Evolutionary conservation across 441 rosid genomes (phyloP).

Genomic region (Adansonia rubrostipa): DNA sequence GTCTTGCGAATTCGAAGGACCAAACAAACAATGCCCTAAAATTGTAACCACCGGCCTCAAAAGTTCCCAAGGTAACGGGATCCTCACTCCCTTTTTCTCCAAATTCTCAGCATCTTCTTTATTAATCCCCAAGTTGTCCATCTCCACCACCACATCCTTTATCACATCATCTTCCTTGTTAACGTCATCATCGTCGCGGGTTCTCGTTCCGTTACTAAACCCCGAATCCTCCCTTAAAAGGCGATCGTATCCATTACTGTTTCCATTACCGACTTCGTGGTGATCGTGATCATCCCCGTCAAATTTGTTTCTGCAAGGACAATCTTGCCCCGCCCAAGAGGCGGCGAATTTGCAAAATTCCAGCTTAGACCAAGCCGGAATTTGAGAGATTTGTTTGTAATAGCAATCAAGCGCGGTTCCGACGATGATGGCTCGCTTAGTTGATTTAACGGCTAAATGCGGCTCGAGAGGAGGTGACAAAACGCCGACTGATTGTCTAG

Average conservation of each 20-base stretch:
- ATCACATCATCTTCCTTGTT: conserved; percentile 31
- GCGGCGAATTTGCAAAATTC: conserved; percentile 66
- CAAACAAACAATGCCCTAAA: conserved; percentile 80
- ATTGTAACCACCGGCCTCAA: conserved; percentile 75
- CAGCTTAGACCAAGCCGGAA: conserved; percentile 84
- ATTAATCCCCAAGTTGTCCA: conserved; percentile 44
- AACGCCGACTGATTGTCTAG: conserved; percentile 56
- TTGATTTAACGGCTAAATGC: conserved; percentile 84
- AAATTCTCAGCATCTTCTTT: conserved; percentile 32
- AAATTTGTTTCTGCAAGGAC: conserved; percentile 58
- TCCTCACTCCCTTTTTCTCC: conserved; percentile 58
- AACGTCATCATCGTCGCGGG: not conserved
- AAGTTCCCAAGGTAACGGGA: conserved; percentile 92
- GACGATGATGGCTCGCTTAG: conserved; percentile 72
- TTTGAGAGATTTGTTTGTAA: conserved; percentile 73
- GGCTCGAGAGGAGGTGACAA: conserved; percentile 81
- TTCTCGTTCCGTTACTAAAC: conserved; percentile 4
- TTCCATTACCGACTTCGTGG: conserved; percentile 36
- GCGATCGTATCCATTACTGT: conserved; percentile 25
- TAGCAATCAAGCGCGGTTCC: conserved; percentile 73
- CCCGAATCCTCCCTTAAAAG: not conserved
- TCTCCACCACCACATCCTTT: conserved; percentile 43
- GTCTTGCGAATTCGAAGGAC: conserved; percentile 73
- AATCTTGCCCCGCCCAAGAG: conserved; percentile 89
- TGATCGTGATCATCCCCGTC: conserved; percentile 40